These are phyloP conservation scores for Pythium phragmitis DNA, from an alignment of 352 stramenopile species.

Conservation along the genomic window DNA sequence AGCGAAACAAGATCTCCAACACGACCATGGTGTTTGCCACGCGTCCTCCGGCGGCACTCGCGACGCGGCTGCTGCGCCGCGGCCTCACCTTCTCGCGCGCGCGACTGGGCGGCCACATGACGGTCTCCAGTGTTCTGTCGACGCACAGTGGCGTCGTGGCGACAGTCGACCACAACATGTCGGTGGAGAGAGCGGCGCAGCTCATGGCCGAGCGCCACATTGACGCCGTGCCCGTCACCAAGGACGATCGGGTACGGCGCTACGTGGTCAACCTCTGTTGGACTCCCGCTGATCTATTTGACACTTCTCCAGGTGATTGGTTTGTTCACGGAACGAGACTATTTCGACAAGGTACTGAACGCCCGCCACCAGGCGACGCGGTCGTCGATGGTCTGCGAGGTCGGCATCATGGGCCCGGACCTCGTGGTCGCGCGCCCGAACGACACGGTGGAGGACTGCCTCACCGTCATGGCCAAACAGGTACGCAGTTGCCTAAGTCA, in stretches of 20 bases:
- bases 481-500: conserved; percentile 5
- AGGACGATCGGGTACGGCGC: conserved; percentile 30
- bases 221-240: conserved; percentile 35
- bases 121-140: conserved; percentile 20
- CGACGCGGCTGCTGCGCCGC: conserved; percentile 8
- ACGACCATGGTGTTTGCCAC: conserved; percentile 1
- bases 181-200: conserved; percentile 33
- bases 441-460: conserved; percentile 39
- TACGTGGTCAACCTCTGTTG: not conserved
- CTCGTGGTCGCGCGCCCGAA: conserved; percentile 40
- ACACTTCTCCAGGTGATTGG: conserved; percentile 32
- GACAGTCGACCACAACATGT: conserved; percentile 37
- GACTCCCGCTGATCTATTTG: not conserved
- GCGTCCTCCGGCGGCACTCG: not conserved
- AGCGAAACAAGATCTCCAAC: not conserved
- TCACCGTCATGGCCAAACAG: conserved; percentile 41
- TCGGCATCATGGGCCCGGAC: conserved; percentile 35
- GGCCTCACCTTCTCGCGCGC: conserved; percentile 6
- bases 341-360: conserved; percentile 48
- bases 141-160: conserved; percentile 3
- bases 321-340: conserved; percentile 45
- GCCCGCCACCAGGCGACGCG: conserved; percentile 27
- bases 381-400: conserved; percentile 35
- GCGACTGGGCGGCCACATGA: conserved; percentile 7
- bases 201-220: conserved; percentile 41